Evolutionary conservation across 345 rosid species (phyloP).

Genomic region (Conringia planisiliqua): DNA sequence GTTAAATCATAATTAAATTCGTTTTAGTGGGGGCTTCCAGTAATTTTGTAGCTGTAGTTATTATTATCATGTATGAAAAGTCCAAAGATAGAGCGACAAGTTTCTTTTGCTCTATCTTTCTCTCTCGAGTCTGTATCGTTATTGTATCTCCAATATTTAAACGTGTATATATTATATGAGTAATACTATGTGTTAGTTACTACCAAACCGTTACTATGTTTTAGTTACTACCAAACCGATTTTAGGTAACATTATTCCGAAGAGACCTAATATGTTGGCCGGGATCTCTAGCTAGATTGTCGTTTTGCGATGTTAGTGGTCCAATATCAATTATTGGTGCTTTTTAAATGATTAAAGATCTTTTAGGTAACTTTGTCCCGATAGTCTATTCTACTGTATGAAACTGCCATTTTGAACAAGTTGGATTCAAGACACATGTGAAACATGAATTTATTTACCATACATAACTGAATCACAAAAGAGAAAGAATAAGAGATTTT

Average conservation of each 20-base stretch:
- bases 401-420: too few relatives aligned
- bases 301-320: neutral
- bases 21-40: conserved; percentile 3
- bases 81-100: conserved; percentile 15
- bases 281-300: neutral
- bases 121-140: neutral
- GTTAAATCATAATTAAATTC: neutral
- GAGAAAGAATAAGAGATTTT: too few relatives aligned
- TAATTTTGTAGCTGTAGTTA: conserved; percentile 28
- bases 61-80: neutral
- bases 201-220: neutral
- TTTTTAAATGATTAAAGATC: neutral
- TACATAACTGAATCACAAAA: too few relatives aligned
- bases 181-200: conserved; percentile 2
- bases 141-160: conserved; percentile 5
- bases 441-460: too few relatives aligned
- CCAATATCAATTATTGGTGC: neutral
- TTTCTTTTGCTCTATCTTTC: neutral
- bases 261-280: neutral
- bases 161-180: conserved; percentile 15
- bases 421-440: too few relatives aligned
- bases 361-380: too few relatives aligned
- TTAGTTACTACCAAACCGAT: neutral
- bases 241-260: neutral
- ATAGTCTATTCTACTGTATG: too few relatives aligned